Base-by-base conservation (phyloP, 2,329 filamentous ascomycete genomes). In the Colletotrichum zoysiae region DNA sequence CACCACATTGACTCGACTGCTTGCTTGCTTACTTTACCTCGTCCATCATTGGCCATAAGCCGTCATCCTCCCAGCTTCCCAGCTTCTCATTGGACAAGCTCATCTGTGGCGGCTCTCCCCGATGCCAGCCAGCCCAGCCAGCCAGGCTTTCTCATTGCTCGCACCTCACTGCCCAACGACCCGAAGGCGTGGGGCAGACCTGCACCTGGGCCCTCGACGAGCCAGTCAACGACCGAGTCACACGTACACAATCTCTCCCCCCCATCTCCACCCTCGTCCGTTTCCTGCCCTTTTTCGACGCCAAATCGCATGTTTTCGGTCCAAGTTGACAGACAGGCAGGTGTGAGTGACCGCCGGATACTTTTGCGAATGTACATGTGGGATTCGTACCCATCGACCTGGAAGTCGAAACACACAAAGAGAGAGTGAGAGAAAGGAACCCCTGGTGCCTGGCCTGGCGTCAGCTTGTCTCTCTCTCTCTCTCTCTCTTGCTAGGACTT, bases 231-330 rank as follows among this genome's bases (percentile, higher is more conserved):
- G 30, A 57, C 23, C 65, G 51, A 69, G 65, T 69, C 65, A 65
- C 65, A 69, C 65, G 40, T 53, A 58, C 69, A 46, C 53, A 58
- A 62, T 62, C 69, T 55, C 48, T 6, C 40, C 40, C 70, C 57
- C 67, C 62, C 67, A 64, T 66, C 53, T 20, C 67, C 50, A 50
- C 53, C 57, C 51, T 71, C 63, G 71, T 68, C 62, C 67, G 71
- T 73, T 73, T 73, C 61, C 68, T 59, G 55, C 56, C 38, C 48
- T 68, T 72, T 72, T 64, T 65, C 67, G 71, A 72, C 69, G 69
- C 60, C 64, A 72, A 72, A 64, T 73, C 71, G 71, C 68, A 73
- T 68, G 71, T 71, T 73, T 69, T 56, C 55, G 59, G 55, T 46
- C 56, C 46, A 51, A 40, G 46, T 51, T 51, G 63, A 67, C 35